These are phyloP conservation scores for Carex pumila DNA, from an alignment of 176 grass and related monocot species.

Conservation along the genomic window DNA sequence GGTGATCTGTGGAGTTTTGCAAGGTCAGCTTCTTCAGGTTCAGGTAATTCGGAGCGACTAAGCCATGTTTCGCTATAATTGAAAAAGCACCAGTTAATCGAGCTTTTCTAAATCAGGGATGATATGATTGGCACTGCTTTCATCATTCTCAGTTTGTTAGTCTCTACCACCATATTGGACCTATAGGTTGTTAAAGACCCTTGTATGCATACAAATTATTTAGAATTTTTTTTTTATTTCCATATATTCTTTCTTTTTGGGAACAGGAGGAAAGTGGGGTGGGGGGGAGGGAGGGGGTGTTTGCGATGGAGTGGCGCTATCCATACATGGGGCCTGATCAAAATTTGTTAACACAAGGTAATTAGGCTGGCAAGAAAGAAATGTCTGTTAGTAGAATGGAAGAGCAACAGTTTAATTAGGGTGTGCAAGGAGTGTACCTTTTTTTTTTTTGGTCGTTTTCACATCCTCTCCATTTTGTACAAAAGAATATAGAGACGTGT, in stretches of 20 bases:
- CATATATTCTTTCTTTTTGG: background rate
- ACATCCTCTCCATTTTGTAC: slow-evolving; percentile 13
- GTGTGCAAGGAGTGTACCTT: slow-evolving; percentile 21
- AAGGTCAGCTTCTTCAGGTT: slow-evolving; percentile 25
- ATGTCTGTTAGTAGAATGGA: slow-evolving; percentile 21
- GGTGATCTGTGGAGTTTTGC: slow-evolving; percentile 91
- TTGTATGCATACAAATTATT: slow-evolving; percentile 20
- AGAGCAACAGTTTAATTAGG: slow-evolving; percentile 18
- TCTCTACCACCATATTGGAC: slow-evolving; percentile 24
- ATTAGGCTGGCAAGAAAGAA: slow-evolving; percentile 2
- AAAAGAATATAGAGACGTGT: slow-evolving; percentile 5
- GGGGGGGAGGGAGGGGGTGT: background rate
- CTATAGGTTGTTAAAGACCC: slow-evolving; percentile 32
- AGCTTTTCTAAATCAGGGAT: background rate
- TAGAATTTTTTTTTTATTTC: slow-evolving; percentile 6
- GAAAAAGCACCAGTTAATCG: background rate
- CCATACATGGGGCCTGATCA: slow-evolving; percentile 10
- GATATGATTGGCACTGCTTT: background rate
- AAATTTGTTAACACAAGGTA: slow-evolving; percentile 26
- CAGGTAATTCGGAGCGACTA: slow-evolving; percentile 19
- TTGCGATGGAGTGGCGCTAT: slow-evolving; percentile 55
- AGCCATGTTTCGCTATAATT: slow-evolving; percentile 36
- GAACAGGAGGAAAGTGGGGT: background rate
- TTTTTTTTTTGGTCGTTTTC: background rate
- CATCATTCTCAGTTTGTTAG: background rate